Base-by-base conservation (phyloP, 805 yeast species). In the Dipodascopsis uninucleata region DNA sequence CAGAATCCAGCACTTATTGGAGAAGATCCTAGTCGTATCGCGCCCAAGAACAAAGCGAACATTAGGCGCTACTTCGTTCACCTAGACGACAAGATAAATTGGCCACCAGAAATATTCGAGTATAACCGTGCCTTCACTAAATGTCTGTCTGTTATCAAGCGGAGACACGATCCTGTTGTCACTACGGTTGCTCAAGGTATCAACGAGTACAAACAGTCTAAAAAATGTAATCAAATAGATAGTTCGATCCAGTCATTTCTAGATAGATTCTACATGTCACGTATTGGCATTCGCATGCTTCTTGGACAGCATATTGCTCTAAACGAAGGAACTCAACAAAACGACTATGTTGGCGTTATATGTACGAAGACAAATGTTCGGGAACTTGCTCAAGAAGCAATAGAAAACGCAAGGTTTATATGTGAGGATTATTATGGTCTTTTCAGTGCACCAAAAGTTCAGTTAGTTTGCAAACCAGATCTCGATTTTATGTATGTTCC, bases 231-330 rank as follows among this genome's bases (percentile, higher is more conserved):
- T 29, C 69, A 75, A 24, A 80, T 84, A 31, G 85, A 84, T 59
- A 74, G 79, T 41, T 77, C 85, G 9, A 79, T 88, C 28, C 95
- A 88, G 65, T 74, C 79, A 12, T 87, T 88, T 60, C 69, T 87
- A 52, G 96, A 88, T 66, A 66, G 93, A 25, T 87, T 87, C 61
- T 87, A 88, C 69, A 81, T 87, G 88, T 81, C 87, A 41, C 74
- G 96, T 47, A 88, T 88, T 51, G 96, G 96, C 1, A 88, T 88
- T 49, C 75, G 96, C 53, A 88, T 88, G 94, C 74, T 87, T 31
- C 85, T 87, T 59, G 96, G 96, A n/a, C 96, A 87, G 67, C 95
- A 87, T 58, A 82, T 87, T 53, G 90, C 96, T 1, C 72, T 87
- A 40, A 81, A 79, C 66, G 75, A 76, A 71, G 80, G 82, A 37